A percentile compares a stretch with the other conserved stretches of the same genome.
Conservation (phyloP, 164 flowering plant species). For the Malania oleifera region DNA sequence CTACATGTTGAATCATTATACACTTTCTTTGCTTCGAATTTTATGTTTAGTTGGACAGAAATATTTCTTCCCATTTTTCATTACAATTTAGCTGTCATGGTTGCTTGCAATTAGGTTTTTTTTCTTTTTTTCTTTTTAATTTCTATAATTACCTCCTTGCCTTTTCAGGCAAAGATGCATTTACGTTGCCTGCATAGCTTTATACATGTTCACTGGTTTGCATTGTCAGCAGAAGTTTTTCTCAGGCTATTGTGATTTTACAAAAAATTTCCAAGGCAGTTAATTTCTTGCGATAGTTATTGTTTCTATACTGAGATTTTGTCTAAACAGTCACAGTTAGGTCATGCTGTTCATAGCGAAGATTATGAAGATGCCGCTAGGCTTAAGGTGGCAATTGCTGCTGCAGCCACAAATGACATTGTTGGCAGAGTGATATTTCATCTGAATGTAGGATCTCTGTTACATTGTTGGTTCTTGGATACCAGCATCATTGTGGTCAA, state of each 20-base stretch:
- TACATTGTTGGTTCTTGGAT: neutral
- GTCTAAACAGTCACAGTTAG: constrained; percentile 63
- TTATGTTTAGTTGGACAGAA: no score
- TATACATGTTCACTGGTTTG: neutral
- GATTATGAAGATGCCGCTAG: constrained; percentile 84
- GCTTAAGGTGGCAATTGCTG: constrained; percentile 93
- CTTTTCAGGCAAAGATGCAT: no score
- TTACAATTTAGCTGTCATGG: no score
- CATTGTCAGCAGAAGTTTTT: neutral
- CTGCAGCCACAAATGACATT: constrained; percentile 67
- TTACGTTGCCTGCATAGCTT: neutral
- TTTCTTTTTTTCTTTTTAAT: no score
- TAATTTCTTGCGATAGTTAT: neutral
- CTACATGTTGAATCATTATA: no score
- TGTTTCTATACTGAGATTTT: constrained; percentile 1
- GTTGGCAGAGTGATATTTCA: constrained; percentile 75
- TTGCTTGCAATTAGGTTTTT: no score
- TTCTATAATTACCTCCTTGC: no score
- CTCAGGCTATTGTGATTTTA: no score
- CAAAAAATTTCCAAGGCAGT: no score
- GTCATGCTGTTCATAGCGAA: constrained; percentile 56
- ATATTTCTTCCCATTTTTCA: no score
- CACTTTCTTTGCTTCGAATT: no score
- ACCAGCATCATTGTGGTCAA: neutral
- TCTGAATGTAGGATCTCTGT: constrained; percentile 45